Conservation (phyloP, 805 yeast species). For the Blastobotrys robertii region DNA sequence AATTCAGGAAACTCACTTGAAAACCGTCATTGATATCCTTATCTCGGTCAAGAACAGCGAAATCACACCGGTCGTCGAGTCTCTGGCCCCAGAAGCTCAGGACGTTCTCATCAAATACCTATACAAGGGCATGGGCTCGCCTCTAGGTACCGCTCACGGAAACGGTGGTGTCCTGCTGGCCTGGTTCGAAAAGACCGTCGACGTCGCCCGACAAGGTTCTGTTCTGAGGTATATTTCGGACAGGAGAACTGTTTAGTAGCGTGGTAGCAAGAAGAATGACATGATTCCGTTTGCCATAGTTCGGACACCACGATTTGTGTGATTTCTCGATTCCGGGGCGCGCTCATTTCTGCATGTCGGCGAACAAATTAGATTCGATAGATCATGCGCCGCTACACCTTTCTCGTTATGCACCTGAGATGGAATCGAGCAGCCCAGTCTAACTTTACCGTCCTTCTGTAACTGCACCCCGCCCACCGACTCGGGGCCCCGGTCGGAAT, state of each 20-base stretch:
- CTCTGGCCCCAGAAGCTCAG: slow-evolving; percentile 53
- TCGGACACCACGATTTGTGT: no score
- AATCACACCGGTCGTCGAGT: slow-evolving; percentile 48
- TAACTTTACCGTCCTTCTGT: no score
- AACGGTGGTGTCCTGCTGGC: slow-evolving; percentile 77
- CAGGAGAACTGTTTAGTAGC: slow-evolving; percentile 56
- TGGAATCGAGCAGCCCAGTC: no score
- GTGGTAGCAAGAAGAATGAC: not conserved
- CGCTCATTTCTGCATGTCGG: no score
- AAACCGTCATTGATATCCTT: slow-evolving; percentile 60
- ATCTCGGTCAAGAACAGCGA: slow-evolving; percentile 60
- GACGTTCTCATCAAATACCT: slow-evolving; percentile 74
- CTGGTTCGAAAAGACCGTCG: slow-evolving; percentile 90
- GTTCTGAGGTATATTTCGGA: slow-evolving; percentile 80
- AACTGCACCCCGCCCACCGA: no score
- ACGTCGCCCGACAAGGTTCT: slow-evolving; percentile 78
- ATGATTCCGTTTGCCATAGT: no score
- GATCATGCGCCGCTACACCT: no score
- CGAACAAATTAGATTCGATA: no score
- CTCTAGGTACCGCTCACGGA: slow-evolving; percentile 55
- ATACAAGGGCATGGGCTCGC: slow-evolving; percentile 73
- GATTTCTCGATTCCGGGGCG: no score
- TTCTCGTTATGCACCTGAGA: no score
- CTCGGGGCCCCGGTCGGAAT: no score
- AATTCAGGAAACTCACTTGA: slow-evolving; percentile 34